These are phyloP conservation scores for Sordariomycetes sp. DNA, from an alignment of 2,329 filamentous ascomycete genomes.

Conservation along the genomic window DNA sequence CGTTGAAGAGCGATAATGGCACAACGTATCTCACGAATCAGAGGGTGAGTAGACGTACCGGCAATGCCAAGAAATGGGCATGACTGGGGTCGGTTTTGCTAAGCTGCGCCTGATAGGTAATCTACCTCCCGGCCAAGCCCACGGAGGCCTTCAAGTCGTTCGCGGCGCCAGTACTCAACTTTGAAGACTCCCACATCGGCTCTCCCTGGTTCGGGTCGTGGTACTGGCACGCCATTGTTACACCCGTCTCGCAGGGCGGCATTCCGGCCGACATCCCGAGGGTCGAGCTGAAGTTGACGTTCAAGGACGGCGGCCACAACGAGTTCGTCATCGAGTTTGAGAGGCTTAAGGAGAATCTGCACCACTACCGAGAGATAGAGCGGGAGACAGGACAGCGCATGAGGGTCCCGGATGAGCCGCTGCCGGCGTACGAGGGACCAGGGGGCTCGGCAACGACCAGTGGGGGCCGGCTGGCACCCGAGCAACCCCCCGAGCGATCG, in stretches of 20 bases:
- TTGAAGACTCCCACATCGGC: constrained; percentile 75
- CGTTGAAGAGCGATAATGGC: constrained; percentile 58
- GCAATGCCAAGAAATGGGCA: neutral
- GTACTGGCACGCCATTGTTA: constrained; percentile 72
- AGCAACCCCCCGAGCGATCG: constrained; percentile 12
- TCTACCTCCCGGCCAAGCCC: constrained; percentile 70
- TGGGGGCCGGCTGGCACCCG: neutral
- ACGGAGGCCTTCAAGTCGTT: constrained; percentile 73
- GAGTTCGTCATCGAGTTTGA: constrained; percentile 81
- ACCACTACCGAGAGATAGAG: constrained; percentile 69
- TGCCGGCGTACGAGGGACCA: constrained; percentile 74
- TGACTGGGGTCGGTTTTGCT: neutral
- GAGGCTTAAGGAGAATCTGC: constrained; percentile 70
- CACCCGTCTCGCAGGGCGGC: constrained; percentile 73
- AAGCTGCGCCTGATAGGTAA: constrained; percentile 43
- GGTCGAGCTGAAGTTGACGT: constrained; percentile 75
- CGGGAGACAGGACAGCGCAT: constrained; percentile 54
- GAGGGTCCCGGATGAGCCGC: constrained; percentile 68
- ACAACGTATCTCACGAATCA: constrained; percentile 76
- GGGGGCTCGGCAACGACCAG: constrained; percentile 17
- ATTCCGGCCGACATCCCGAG: constrained; percentile 64
- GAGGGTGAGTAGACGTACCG: constrained; percentile 46
- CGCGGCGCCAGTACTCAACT: constrained; percentile 75
- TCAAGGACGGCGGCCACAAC: constrained; percentile 91
- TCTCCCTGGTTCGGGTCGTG: constrained; percentile 91